Evolutionary conservation across 2,329 filamentous ascomycete species (phyloP).

Genomic region (Claviceps citrina): DNA sequence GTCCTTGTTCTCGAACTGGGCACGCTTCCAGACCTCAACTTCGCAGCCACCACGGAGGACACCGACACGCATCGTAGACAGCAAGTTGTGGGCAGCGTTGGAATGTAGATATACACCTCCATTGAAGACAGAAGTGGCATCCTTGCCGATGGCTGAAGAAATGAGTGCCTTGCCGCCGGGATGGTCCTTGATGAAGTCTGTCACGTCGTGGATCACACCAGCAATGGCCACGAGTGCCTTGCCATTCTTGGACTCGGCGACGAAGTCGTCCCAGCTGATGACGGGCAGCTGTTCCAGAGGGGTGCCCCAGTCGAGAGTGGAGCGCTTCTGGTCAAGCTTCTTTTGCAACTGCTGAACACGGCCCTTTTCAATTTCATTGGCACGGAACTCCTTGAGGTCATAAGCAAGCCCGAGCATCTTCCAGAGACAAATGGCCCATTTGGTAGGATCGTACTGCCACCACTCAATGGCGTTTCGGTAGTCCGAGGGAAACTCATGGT

Average conservation of each 20-base stretch:
- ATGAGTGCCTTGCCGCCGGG: slow-evolving; percentile 85
- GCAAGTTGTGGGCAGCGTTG: slow-evolving; percentile 77
- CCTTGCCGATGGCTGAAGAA: slow-evolving; percentile 67
- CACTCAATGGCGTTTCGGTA: slow-evolving; percentile 86
- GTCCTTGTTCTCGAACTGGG: slow-evolving; percentile 72
- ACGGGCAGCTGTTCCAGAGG: slow-evolving; percentile 76
- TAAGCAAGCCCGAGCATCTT: slow-evolving; percentile 73
- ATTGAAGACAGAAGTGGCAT: slow-evolving; percentile 82
- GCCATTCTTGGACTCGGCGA: slow-evolving; percentile 59
- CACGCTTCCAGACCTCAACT: slow-evolving; percentile 85
- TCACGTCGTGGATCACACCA: slow-evolving; percentile 74
- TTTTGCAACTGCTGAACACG: slow-evolving; percentile 79
- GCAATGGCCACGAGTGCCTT: slow-evolving; percentile 64
- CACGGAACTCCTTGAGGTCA: slow-evolving; percentile 79
- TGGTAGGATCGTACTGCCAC: slow-evolving; percentile 85
- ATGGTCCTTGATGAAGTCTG: slow-evolving; percentile 74
- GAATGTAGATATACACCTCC: slow-evolving; percentile 81
- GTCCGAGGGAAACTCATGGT: slow-evolving; percentile 86
- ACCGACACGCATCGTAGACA: slow-evolving; percentile 77
- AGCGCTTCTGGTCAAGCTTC: slow-evolving; percentile 79
- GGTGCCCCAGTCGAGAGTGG: slow-evolving; percentile 70
- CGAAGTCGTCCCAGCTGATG: slow-evolving; percentile 75
- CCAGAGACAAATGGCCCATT: slow-evolving; percentile 75
- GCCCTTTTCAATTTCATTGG: slow-evolving; percentile 87
- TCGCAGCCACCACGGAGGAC: slow-evolving; percentile 77